Base-by-base conservation (phyloP, 768 basidiomycete genomes). In the Podaxis mareebaensis region DNA sequence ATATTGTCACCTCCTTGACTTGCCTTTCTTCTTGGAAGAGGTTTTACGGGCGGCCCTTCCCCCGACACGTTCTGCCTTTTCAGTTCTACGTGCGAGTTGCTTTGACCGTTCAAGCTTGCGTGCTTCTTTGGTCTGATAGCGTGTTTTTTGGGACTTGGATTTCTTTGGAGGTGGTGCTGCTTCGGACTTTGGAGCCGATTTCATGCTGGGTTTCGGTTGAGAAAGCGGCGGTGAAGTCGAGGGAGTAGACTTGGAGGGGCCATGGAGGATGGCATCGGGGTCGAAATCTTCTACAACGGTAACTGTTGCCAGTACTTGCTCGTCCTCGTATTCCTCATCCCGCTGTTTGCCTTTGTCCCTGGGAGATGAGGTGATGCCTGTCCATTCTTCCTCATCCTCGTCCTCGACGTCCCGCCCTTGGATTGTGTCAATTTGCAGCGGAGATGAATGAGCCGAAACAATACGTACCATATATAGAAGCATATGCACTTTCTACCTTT, bases 261-360 rank as follows among this genome's bases (percentile, higher is more conserved):
- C 86, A 66, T 86, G 82, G 36, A 84, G 79, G 71, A 88, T 74
- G 49, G 79, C 74, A 68, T 85, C 82, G 22, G 91, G 86, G 72
- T 96, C 93, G 73, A 96, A 93, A 72, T 97, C 93, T 72, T 97
- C 93, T 13, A 93, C 88, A 55, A 97, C 88, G 15, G 94, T 95
- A 51, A 97, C 95, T 17, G 91, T 93, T 51, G 95, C 93, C 36
- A 92, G 81, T 64, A 89, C 83, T 70, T 95, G 89, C 69, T 94
- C 93, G 67, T 90, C 89, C 68, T 92, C 89, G 67, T 87, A 96
- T 72, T 91, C 89, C 72, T 86, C 83, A 60, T 88, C 87, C 58
- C 81, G 78, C 69, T 81, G 75, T 66, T 71, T 75, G 63, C 71
- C 75, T 68, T 68, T 72, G 67, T 39, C 68, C 67, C 72, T 62